Percentiles rank a stretch among this genome's conserved stretches.
These are phyloP conservation scores for Pistacia integerrima DNA, from an alignment of 345 rosid species.

Conservation along the genomic window DNA sequence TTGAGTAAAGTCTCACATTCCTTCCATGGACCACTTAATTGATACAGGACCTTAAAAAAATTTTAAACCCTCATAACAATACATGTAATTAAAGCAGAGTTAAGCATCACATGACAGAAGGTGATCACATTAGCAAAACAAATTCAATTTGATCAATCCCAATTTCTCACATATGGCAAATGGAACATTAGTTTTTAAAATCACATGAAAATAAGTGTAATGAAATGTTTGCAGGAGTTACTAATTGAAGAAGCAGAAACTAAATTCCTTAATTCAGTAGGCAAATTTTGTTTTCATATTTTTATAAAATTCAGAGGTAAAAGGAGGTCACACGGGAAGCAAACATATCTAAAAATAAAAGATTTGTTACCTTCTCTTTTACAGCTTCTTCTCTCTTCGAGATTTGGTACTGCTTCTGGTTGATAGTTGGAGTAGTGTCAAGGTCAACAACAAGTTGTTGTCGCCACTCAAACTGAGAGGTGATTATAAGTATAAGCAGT, in stretches of 20 bases:
- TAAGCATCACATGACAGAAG: too few species aligned
- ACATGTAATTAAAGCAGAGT: too few species aligned
- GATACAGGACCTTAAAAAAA: background rate
- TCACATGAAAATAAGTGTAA: background rate
- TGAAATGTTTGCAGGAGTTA: background rate
- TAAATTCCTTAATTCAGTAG: background rate
- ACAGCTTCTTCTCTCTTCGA: slow-evolving; percentile 70
- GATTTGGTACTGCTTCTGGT: slow-evolving; percentile 59
- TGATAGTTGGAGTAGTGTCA: slow-evolving; percentile 45
- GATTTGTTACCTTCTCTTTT: slow-evolving; percentile 71
- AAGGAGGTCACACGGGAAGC: background rate
- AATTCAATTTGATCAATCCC: background rate
- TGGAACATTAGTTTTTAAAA: background rate
- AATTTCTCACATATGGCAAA: background rate
- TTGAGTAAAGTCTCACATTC: background rate
- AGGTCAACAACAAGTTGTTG: slow-evolving; percentile 73
- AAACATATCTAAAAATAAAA: background rate
- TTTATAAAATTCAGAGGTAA: background rate
- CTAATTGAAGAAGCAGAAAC: slow-evolving; percentile 1
- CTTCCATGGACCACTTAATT: background rate
- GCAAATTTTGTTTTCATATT: background rate
- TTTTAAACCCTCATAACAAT: background rate
- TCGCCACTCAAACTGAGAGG: slow-evolving; percentile 95
- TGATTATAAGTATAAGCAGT: slow-evolving; percentile 68
- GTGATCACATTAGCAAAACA: background rate